These are phyloP conservation scores for Aureobasidium sp. DNA, from an alignment of 2,329 filamentous ascomycete genomes.

Conservation along the genomic window DNA sequence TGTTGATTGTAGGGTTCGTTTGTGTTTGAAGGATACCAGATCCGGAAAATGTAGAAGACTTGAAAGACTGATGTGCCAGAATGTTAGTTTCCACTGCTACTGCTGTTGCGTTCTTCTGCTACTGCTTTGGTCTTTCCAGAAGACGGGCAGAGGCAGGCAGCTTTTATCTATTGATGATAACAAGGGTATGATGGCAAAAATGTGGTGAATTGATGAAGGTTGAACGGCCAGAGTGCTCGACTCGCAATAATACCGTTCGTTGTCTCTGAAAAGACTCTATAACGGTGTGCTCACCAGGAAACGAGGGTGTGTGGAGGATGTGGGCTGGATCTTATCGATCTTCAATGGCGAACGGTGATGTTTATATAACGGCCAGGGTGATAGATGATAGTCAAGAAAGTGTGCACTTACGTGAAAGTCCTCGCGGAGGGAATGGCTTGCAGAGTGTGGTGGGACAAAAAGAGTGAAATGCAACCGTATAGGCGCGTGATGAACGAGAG, in stretches of 20 bases:
- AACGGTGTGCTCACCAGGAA: slow-evolving; percentile 10
- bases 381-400: background rate
- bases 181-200: background rate
- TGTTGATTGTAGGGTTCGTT: slow-evolving; percentile 16
- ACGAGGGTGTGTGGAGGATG: background rate
- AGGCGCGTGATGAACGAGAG: slow-evolving; percentile 16
- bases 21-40: slow-evolving; percentile 17
- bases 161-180: slow-evolving; percentile 11
- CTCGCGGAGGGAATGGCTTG: slow-evolving; percentile 13
- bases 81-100: slow-evolving; percentile 12
- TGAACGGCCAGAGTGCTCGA: slow-evolving; percentile 10
- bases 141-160: slow-evolving; percentile 8
- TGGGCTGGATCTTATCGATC: slow-evolving; percentile 14
- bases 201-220: background rate
- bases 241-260: slow-evolving; percentile 9
- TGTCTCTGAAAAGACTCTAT: background rate
- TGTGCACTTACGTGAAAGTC: slow-evolving; percentile 14
- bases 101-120: slow-evolving; percentile 13
- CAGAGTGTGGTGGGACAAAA: slow-evolving; percentile 11
- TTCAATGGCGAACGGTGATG: slow-evolving; percentile 9
- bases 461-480: slow-evolving; percentile 14
- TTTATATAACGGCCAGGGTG: slow-evolving; percentile 8
- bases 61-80: slow-evolving; percentile 12
- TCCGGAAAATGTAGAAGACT: slow-evolving; percentile 11
- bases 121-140: slow-evolving; percentile 9